A percentile compares a stretch with the other conserved stretches of the same genome.
Conservation (phyloP, 176 grass and related monocot species). For the Leersia perrieri region DNA sequence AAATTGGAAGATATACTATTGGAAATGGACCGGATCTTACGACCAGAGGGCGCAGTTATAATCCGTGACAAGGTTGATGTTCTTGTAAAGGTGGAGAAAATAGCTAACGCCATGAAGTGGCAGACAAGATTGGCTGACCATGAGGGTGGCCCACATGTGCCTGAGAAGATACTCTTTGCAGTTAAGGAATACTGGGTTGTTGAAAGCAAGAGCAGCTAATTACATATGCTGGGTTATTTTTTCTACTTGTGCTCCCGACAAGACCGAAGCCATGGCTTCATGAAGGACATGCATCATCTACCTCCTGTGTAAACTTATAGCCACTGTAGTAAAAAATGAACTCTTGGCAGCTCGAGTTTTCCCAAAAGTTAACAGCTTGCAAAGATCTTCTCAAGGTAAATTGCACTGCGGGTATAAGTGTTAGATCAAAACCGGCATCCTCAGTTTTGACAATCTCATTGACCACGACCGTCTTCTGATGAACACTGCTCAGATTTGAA, state of each 20-base stretch:
- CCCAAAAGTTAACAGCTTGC: background rate
- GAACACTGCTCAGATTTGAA: background rate
- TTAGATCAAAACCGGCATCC: background rate
- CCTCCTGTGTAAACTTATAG: background rate
- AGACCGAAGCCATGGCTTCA: background rate
- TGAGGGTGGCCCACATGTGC: constrained; percentile 59
- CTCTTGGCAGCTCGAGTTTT: background rate
- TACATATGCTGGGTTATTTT: background rate
- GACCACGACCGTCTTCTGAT: background rate
- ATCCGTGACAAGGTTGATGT: constrained; percentile 65
- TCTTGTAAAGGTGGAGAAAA: constrained; percentile 62
- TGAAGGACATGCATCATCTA: background rate
- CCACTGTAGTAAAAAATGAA: background rate
- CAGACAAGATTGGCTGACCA: constrained; percentile 53
- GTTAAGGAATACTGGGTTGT: constrained; percentile 73
- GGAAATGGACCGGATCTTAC: constrained; percentile 90
- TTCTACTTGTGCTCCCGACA: background rate
- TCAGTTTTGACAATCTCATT: background rate
- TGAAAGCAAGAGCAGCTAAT: constrained; percentile 40
- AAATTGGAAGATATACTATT: constrained; percentile 79
- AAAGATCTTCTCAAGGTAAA: background rate
- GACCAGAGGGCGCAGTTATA: constrained; percentile 79
- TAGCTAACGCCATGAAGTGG: constrained; percentile 73
- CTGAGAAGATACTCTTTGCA: constrained; percentile 81
- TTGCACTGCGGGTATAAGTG: background rate